phyloP scores from a whole-genome alignment of 805 yeast genomes.

The Zygoascus ofunaensis region DNA sequence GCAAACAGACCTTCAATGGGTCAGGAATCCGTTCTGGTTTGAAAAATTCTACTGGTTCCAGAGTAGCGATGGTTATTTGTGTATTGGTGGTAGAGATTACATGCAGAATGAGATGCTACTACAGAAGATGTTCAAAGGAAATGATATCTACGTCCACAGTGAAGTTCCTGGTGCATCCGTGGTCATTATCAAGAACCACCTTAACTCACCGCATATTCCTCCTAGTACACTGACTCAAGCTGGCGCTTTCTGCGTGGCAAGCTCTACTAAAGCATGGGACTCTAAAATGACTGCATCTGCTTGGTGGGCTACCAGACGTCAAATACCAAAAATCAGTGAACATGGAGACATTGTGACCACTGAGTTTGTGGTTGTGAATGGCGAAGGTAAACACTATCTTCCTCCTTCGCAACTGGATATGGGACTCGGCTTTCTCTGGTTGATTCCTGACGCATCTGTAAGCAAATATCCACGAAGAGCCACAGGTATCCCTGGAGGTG shows the following conservation, averaged over 20 bases:
- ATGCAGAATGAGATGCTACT: slow-evolving; percentile 73
- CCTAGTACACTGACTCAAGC: slow-evolving; percentile 88
- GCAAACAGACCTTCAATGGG: slow-evolving; percentile 38
- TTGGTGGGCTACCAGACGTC: slow-evolving; percentile 70
- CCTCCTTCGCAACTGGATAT: slow-evolving; percentile 74
- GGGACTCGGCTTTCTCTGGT: slow-evolving; percentile 83
- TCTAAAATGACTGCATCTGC: slow-evolving; percentile 72
- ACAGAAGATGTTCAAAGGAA: slow-evolving; percentile 62
- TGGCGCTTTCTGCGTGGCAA: slow-evolving; percentile 70
- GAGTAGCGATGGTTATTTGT: slow-evolving; percentile 80
- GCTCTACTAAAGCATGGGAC: slow-evolving; percentile 79
- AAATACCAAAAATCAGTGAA: slow-evolving; percentile 48
- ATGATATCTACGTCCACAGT: slow-evolving; percentile 63
- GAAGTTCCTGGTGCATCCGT: slow-evolving; percentile 67
- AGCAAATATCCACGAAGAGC: slow-evolving; percentile 24
- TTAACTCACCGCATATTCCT: slow-evolving; percentile 48
- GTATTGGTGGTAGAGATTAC: slow-evolving; percentile 78
- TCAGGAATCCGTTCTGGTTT: slow-evolving; percentile 77
- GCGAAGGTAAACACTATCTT: slow-evolving; percentile 44
- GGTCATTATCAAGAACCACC: slow-evolving; percentile 75
- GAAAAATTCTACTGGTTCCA: slow-evolving; percentile 93
- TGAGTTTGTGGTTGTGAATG: slow-evolving; percentile 50
- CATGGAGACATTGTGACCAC: slow-evolving; percentile 48
- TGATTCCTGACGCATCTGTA: slow-evolving; percentile 38
- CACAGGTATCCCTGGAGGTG: neutral